Percentiles rank a stretch among this genome's conserved stretches.
phyloP scores from a whole-genome alignment of 257 asterid genomes.

The Solanum chaucha region DNA sequence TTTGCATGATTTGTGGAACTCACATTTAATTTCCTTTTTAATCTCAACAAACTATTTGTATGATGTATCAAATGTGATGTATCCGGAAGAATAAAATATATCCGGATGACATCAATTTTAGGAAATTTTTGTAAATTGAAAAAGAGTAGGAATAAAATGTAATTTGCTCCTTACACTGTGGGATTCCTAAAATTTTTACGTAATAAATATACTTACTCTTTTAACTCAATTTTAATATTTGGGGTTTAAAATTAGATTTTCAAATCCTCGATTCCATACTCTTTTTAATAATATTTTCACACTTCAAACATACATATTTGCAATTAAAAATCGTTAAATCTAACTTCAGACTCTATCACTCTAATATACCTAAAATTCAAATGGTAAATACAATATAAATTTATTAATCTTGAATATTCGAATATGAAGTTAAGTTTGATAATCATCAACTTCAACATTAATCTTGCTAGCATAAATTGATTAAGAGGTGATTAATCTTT shows the following conservation, averaged over 20 bases:
- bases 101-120: no score
- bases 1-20: no score
- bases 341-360: background rate
- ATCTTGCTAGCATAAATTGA: background rate
- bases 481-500: background rate
- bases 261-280: rapidly evolving
- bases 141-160: no score
- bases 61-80: no score
- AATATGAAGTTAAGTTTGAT: background rate
- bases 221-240: background rate
- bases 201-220: background rate
- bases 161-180: no score
- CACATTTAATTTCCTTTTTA: no score
- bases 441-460: background rate
- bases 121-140: no score
- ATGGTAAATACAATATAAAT: background rate
- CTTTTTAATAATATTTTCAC: background rate
- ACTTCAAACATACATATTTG: background rate
- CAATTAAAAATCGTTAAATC: background rate
- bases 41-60: no score
- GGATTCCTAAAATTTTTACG: no score
- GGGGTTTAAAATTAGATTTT: background rate
- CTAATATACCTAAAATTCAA: background rate
- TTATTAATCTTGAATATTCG: background rate
- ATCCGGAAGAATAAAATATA: no score